Conservation (phyloP, 75 land plant species). For the Gnetum montanum region DNA sequence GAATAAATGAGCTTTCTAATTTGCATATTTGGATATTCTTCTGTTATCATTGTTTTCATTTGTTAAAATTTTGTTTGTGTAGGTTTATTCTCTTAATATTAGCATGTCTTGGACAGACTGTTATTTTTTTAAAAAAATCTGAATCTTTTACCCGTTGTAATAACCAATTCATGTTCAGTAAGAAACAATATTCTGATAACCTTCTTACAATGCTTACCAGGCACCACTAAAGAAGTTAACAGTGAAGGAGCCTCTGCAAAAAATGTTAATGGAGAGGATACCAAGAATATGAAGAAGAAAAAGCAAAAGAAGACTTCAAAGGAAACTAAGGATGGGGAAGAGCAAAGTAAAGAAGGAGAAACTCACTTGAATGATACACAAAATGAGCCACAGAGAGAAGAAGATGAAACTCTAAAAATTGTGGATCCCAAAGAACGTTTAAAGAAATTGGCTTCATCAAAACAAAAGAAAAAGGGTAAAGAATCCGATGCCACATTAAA, state of each 20-base stretch:
- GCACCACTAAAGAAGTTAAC: conserved; percentile 33
- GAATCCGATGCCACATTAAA: conserved; percentile 84
- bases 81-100: too few relatives aligned
- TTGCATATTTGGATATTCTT: too few relatives aligned
- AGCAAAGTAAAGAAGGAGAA: conserved; percentile 4
- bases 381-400: conserved; percentile 24
- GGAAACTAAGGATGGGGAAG: conserved; percentile 50
- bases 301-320: conserved; percentile 75
- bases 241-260: conserved; percentile 26
- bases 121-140: neutral
- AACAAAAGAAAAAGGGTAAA: conserved; percentile 79
- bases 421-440: conserved; percentile 76
- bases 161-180: conserved; percentile 12
- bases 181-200: conserved; percentile 30
- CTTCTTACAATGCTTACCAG: conserved; percentile 20
- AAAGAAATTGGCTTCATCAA: conserved; percentile 73
- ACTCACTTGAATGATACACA: conserved; percentile 10
- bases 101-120: neutral
- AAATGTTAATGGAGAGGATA: conserved; percentile 32
- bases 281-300: conserved; percentile 76
- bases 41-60: too few relatives aligned
- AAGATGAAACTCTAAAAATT: conserved; percentile 22
- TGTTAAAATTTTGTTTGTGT: too few relatives aligned
- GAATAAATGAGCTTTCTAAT: too few relatives aligned
- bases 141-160: neutral